Conservation (phyloP, 208 protist species). For the Acanthamoeba quina region DNA sequence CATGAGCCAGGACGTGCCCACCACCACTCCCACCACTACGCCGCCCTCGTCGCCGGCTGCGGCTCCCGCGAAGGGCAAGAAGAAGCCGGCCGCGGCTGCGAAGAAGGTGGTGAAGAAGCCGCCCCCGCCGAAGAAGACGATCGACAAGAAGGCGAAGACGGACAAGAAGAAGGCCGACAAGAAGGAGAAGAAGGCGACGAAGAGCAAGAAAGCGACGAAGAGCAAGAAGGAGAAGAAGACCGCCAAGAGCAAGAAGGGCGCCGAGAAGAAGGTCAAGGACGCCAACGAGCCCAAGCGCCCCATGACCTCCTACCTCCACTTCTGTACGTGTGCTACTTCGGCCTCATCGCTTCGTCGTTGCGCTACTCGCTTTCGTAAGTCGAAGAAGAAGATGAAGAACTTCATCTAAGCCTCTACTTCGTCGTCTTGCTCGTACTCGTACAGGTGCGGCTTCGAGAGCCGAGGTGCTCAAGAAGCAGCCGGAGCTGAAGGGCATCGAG, state of each 20-base stretch:
- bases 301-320: background rate
- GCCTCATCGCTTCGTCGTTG: background rate
- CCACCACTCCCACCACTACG: background rate
- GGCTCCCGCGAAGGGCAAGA: background rate
- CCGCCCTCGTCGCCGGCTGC: background rate
- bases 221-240: background rate
- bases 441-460: background rate
- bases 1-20: background rate
- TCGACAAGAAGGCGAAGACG: constrained; percentile 4
- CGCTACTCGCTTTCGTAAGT: background rate
- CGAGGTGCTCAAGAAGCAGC: constrained; percentile 22
- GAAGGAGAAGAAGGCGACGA: background rate
- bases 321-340: background rate
- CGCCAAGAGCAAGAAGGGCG: background rate
- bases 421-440: background rate
- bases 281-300: constrained; percentile 24
- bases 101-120: background rate
- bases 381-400: background rate
- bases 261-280: background rate
- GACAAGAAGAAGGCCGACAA: background rate
- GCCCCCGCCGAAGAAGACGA: background rate
- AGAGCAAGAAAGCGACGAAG: background rate
- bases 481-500: constrained; percentile 6
- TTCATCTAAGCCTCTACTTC: background rate
- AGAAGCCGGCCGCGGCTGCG: background rate